phyloP scores from a whole-genome alignment of 2,329 filamentous ascomycete species.

The Coniella lustricola region DNA sequence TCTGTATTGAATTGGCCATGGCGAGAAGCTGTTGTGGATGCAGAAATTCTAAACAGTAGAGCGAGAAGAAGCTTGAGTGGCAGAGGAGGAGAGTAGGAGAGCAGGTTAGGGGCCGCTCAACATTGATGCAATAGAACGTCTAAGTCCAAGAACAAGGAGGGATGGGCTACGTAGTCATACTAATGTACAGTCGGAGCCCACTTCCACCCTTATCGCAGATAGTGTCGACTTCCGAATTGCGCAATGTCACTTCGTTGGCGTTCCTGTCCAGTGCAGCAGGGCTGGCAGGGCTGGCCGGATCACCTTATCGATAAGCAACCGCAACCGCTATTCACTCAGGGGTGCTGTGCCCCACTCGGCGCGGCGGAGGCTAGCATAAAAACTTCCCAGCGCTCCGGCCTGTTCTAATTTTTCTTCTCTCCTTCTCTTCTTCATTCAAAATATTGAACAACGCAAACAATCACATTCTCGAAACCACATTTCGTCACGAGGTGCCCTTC shows the following conservation, averaged over 20 bases:
- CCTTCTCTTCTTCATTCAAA: conserved; percentile 27
- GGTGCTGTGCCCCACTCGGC: background rate
- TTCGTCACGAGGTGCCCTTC: conserved; percentile 35
- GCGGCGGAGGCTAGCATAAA: conserved; percentile 6
- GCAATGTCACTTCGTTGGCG: background rate
- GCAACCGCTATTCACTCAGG: too few relatives aligned
- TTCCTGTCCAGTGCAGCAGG: background rate
- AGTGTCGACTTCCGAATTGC: background rate
- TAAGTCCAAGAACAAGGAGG: background rate
- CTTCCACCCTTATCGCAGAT: too few relatives aligned
- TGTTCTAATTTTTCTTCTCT: conserved; percentile 22
- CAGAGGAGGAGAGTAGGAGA: background rate
- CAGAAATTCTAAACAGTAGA: background rate
- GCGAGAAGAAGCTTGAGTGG: too few relatives aligned
- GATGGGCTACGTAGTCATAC: background rate
- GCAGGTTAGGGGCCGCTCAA: conserved; percentile 7
- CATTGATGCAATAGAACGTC: background rate
- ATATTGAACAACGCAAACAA: conserved; percentile 40
- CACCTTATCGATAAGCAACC: conserved; percentile 3
- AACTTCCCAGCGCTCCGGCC: conserved; percentile 5
- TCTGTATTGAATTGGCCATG: conserved; percentile 31
- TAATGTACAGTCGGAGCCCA: too few relatives aligned
- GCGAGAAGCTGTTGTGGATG: background rate
- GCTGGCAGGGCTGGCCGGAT: background rate
- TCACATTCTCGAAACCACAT: conserved; percentile 39